Evolutionary conservation across 1,284 basidiomycete species (phyloP).

Genomic region (Xanthoconium separans): DNA sequence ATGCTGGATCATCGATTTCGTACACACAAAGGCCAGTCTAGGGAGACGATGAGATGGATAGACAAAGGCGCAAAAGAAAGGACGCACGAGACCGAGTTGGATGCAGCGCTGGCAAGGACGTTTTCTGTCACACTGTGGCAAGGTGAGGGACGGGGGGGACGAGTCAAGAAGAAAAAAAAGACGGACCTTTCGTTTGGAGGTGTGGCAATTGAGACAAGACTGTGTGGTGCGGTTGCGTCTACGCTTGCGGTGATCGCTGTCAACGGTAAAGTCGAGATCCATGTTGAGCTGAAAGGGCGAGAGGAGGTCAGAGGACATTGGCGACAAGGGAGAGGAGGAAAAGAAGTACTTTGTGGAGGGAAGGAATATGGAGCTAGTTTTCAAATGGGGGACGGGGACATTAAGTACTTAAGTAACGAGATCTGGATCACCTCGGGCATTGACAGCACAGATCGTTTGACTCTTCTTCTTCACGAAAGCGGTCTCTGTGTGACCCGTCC

Average conservation of each 20-base stretch:
- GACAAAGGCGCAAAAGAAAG: not conserved
- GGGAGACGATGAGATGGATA: conserved; percentile 11
- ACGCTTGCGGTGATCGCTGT: conserved; percentile 57
- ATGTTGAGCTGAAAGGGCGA: conserved; percentile 55
- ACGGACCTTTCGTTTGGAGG: conserved; percentile 79
- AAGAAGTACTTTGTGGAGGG: conserved; percentile 35
- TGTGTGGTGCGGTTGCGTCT: conserved; percentile 66
- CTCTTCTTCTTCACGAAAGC: conserved; percentile 35
- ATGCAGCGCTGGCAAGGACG: conserved; percentile 87
- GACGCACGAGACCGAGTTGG: conserved; percentile 68
- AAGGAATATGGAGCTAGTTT: conserved; percentile 20
- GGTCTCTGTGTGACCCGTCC: conserved; percentile 35
- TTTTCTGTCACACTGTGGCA: conserved; percentile 70
- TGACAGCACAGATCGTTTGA: conserved; percentile 33
- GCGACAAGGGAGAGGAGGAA: conserved; percentile 17
- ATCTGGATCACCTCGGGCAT: conserved; percentile 37
- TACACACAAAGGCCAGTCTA: conserved; percentile 91
- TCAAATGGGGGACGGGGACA: conserved; percentile 30
- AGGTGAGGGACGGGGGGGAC: conserved; percentile 1
- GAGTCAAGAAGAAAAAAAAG: not conserved
- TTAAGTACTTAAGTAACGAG: conserved; percentile 38
- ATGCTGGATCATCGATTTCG: conserved; percentile 84
- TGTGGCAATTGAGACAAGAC: conserved; percentile 68
- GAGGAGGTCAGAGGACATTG: conserved; percentile 37
- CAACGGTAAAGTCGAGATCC: conserved; percentile 66